phyloP scores from a whole-genome alignment of 495 filamentous ascomycete species.

The Echria macrotheca region DNA sequence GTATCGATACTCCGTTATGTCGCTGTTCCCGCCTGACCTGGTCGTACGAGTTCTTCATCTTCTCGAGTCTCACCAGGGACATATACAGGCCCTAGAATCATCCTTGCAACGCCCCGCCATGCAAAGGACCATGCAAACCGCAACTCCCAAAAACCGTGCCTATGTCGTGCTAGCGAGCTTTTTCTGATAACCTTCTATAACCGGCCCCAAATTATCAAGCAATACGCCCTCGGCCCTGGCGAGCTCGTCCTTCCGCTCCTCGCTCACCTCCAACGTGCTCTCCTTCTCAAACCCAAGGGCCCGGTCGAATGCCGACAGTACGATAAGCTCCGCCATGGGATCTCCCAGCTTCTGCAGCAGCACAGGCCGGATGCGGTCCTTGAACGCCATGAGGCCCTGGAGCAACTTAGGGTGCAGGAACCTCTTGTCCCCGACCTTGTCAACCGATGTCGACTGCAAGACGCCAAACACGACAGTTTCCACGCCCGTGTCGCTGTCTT shows the following conservation, averaged over 20 bases:
- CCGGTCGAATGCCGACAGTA: slow-evolving; percentile 33
- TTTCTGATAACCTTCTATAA: no score
- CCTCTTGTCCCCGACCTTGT: slow-evolving; percentile 15
- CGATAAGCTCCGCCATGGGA: slow-evolving; percentile 26
- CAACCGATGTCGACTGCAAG: slow-evolving; percentile 21
- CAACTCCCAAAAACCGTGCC: no score
- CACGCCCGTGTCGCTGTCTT: slow-evolving; percentile 20
- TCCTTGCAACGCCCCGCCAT: no score
- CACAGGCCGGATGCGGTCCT: slow-evolving; percentile 21
- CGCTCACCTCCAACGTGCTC: slow-evolving; percentile 23
- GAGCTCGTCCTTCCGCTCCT: slow-evolving; percentile 20
- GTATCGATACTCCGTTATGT: no score
- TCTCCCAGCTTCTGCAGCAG: slow-evolving; percentile 22
- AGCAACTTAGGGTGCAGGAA: slow-evolving; percentile 24
- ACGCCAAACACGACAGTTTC: slow-evolving; percentile 28
- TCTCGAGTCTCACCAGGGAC: no score
- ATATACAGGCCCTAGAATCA: no score
- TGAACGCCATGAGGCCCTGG: slow-evolving; percentile 22
- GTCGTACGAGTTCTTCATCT: no score
- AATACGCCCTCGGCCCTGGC: slow-evolving; percentile 26
- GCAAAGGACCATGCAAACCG: no score
- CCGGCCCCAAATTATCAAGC: no score
- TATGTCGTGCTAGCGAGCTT: no score
- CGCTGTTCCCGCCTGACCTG: no score
- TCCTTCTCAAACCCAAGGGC: slow-evolving; percentile 31